Base-by-base conservation (phyloP, 2,329 filamentous ascomycete species). In the Phialophora chinensis region DNA sequence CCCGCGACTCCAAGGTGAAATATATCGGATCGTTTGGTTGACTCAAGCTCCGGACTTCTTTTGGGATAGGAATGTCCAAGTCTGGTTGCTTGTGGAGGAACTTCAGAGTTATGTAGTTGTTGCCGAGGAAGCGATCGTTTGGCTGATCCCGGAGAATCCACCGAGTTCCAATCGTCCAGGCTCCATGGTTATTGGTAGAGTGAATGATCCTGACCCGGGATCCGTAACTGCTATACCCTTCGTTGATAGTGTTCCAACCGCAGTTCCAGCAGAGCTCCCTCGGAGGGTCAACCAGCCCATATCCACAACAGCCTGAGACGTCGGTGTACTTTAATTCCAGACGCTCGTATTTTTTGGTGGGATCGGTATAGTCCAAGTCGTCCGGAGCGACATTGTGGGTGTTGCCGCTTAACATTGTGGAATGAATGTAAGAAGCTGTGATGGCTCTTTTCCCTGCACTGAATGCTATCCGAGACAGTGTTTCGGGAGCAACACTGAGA, bases 21-120 rank as follows among this genome's bases (percentile, higher is more conserved):
- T 61, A 27, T 49, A 67, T 54, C 2, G 65, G 35, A 52, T 60
- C 55, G 14, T 14, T 31, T 20, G 60, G 50, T n/a, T 63, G 14
- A 27, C 53, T 66, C 7, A 64, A 35, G 27, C 55, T n/a, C 11
- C 23, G 47, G 5, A 67, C 56, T 42, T 61, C 56, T 23, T 67
- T 29, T 17, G 49, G 23, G 17, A 67, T 17, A 20, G 65, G 65
- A 25, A 67, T 67, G 12, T 27, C 58, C 12, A 56, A 35, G 23
- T 33, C 56, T 27, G 53, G 60, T 56, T 67, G 65, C 25, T 64
- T 23, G 6, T 49, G 56, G 23, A 67, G 61, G 49, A 63, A 67
- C 31, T 63, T 60, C 60, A 27, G 33, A 8, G 65, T 67, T 23
- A 64, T 64, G 27, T 67, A 64, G 20, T 64, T 29, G 33, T 64